Base-by-base conservation (phyloP, 2,329 filamentous ascomycete species). In the Ceratocystiopsis minuta region DNA sequence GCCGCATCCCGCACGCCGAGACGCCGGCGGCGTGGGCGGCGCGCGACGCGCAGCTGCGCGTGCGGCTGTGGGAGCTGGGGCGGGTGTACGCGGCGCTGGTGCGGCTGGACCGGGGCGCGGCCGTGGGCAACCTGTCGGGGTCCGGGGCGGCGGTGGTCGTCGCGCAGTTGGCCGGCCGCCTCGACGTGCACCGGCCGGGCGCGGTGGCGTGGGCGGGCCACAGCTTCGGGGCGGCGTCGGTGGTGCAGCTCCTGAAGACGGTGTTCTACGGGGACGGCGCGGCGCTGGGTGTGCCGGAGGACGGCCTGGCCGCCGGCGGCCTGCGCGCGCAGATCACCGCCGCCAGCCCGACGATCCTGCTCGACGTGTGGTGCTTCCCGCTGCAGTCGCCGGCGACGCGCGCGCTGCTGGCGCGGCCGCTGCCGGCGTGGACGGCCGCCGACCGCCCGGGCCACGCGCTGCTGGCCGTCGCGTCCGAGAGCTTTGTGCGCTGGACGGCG, bases 281-380 rank as follows among this genome's bases (percentile, higher is more conserved):
- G 0, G 61, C 64, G 14, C 55, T 73, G 1, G 55, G 58, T 6
- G 52, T 56, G 28, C 68, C 71, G 47, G 61, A 65, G 40, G 63
- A 62, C 20, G 72, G 78, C 0, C 63, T 88, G 0, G 85, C 78
- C 55, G 0, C 80, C 81, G 0, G 58, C 60, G 1, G 53, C 0
- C 63, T 90, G 18, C 60, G 67, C 35, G 56, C 57, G 2, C 83
- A 88, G 55, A 70, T 92, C 48, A 85, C 78, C 0, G 67, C 77
- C 1, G 61, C 65, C 36, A 80, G 72, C 10, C 70, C 80, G 0
- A 62, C 76, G 1, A 67, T 84, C 44, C 64, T 92, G 1, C 69
- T 92, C 11, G 85, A 93, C 52, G 75, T 85, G 60, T 92, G 83
- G 83, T 78, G 76, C 46, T 68, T 87, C 48, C 80, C 84, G 0